Conservation (phyloP, 441 rosid genomes). For the Syzygium syzygioides region DNA sequence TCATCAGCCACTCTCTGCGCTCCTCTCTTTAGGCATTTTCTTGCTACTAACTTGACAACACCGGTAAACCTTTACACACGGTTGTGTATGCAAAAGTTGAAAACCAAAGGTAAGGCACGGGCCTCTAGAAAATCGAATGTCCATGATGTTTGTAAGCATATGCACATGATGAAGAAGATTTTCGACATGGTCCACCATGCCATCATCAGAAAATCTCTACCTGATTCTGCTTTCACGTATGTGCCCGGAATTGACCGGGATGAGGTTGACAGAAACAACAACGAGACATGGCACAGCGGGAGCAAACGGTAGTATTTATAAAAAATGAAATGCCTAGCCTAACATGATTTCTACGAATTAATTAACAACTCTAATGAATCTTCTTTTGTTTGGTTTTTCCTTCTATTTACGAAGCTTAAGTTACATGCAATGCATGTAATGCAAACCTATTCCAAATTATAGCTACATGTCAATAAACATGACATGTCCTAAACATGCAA, state of each 20-base stretch:
- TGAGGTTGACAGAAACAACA: background rate
- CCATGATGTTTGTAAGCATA: background rate
- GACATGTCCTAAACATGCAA: too few relatives aligned
- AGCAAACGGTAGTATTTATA: background rate
- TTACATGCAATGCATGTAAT: too few relatives aligned
- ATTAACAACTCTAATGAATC: too few relatives aligned
- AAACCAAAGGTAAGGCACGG: background rate
- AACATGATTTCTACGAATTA: too few relatives aligned
- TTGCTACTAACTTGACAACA: background rate
- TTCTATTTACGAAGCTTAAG: too few relatives aligned
- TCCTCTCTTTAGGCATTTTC: background rate
- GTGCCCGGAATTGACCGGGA: background rate
- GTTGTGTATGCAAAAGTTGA: background rate
- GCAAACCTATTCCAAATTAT: too few relatives aligned
- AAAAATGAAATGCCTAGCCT: too few relatives aligned
- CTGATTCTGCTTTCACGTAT: background rate
- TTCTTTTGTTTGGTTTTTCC: too few relatives aligned
- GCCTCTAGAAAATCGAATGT: background rate
- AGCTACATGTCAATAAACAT: too few relatives aligned
- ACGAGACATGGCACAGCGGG: background rate
- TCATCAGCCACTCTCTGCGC: too few relatives aligned
- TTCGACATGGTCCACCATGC: background rate
- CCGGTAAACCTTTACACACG: background rate
- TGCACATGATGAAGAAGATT: background rate
- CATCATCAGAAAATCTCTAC: background rate